Conservation (phyloP, 768 basidiomycete species). For the Suillus paluster region DNA sequence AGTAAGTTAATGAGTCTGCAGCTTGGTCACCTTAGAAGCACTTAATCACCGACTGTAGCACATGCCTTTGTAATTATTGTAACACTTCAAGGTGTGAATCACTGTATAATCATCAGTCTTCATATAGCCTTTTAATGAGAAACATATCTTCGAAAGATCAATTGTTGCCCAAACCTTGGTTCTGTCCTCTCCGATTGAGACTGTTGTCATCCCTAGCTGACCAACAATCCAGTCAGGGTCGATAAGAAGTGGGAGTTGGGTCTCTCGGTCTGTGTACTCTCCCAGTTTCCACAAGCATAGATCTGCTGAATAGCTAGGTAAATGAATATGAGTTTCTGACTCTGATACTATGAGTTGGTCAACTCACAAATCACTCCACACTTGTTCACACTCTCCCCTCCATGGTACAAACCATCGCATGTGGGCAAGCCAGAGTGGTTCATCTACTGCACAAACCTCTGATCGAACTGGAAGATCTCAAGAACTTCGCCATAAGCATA, state of each 20-base stretch:
- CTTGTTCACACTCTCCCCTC: background rate
- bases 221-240: constrained; percentile 1
- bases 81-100: too few species aligned
- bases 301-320: background rate
- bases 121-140: too few species aligned
- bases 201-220: background rate
- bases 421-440: background rate
- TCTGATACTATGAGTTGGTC: too few species aligned
- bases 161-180: background rate
- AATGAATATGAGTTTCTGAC: too few species aligned
- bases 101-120: too few species aligned
- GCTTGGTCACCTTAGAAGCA: too few species aligned
- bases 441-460: background rate
- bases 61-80: too few species aligned
- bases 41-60: too few species aligned
- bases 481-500: constrained; percentile 4
- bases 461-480: constrained; percentile 2
- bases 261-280: background rate
- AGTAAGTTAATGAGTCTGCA: too few species aligned
- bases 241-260: background rate
- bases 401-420: constrained; percentile 3
- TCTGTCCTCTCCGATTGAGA: background rate
- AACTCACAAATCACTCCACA: constrained; percentile 7
- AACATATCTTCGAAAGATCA: background rate
- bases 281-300: constrained; percentile 1